A percentile compares a stretch with the other conserved stretches of the same genome.
Conservation (phyloP, 768 basidiomycete genomes). For the Auricularia auricula-judae region DNA sequence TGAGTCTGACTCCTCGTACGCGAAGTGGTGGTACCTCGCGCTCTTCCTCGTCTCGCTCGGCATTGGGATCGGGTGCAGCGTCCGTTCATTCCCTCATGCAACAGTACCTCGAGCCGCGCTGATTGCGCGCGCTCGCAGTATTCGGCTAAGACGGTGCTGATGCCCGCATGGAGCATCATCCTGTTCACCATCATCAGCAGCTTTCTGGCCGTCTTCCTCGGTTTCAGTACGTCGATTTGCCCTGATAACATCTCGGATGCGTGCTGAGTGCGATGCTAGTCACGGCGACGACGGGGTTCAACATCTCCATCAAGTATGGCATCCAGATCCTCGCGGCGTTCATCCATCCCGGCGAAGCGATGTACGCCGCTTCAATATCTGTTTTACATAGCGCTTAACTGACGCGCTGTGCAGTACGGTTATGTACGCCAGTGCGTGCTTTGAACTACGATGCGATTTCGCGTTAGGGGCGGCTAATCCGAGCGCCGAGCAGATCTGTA, state of each 20-base stretch:
- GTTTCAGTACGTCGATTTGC: constrained; percentile 34
- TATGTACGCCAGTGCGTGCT: not conserved
- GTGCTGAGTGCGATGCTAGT: constrained; percentile 22
- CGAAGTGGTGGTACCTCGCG: constrained; percentile 32
- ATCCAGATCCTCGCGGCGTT: constrained; percentile 42
- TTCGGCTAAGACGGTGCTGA: constrained; percentile 20
- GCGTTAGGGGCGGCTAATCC: no score
- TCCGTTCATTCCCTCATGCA: constrained; percentile 11
- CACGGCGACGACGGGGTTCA: constrained; percentile 25
- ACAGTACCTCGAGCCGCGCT: constrained; percentile 9
- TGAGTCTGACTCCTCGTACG: not conserved
- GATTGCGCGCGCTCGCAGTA: not conserved
- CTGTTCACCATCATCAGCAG: constrained; percentile 27
- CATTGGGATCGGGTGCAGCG: constrained; percentile 36
- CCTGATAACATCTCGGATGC: no score
- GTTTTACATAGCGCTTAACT: not conserved
- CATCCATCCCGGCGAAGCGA: constrained; percentile 37
- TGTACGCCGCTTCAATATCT: constrained; percentile 37
- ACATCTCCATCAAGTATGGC: constrained; percentile 36
- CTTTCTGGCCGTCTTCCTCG: constrained; percentile 27
- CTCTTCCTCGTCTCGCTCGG: constrained; percentile 35
- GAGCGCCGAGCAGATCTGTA: not conserved
- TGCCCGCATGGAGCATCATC: constrained; percentile 46
- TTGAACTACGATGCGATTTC: no score
- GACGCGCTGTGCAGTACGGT: not conserved